Evolutionary conservation across 2,329 filamentous ascomycete genomes (phyloP).

Genomic region (Magnaporthiopsis rhizophila): DNA sequence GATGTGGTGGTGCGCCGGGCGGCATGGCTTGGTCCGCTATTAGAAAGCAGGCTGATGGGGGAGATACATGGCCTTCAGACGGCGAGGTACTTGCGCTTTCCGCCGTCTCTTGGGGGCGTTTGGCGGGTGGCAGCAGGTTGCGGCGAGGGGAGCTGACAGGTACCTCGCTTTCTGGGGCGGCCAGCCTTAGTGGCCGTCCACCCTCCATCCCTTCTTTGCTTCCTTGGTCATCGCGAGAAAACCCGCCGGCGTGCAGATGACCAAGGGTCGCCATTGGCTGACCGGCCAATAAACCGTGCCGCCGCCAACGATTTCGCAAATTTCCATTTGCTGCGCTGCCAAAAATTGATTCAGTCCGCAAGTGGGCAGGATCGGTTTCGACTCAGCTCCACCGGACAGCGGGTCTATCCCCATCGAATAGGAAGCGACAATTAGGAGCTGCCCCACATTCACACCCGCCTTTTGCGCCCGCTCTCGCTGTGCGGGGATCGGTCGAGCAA

Average conservation of each 20-base stretch:
- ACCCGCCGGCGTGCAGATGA: background rate
- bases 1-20: constrained; percentile 10
- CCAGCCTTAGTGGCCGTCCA: too few relatives aligned
- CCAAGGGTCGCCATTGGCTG: constrained; percentile 4
- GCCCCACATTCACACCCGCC: background rate
- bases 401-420: background rate
- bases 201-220: background rate
- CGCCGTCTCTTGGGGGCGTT: background rate
- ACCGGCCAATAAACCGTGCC: constrained; percentile 7
- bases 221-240: background rate
- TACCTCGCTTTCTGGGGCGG: background rate
- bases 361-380: constrained; percentile 11
- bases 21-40: constrained; percentile 10
- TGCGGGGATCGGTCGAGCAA: constrained; percentile 1
- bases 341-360: constrained; percentile 4
- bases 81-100: background rate
- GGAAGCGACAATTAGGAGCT: background rate
- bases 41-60: constrained; percentile 6
- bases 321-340: constrained; percentile 9
- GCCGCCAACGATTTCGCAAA: constrained; percentile 13
- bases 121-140: background rate
- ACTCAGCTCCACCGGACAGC: constrained; percentile 3
- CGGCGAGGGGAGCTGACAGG: background rate
- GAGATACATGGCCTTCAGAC: background rate
- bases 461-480: background rate